A percentile compares a stretch with the other conserved stretches of the same genome.
These are phyloP conservation scores for Pseudophaeomoniella oleicola DNA, from an alignment of 2,329 filamentous ascomycete genomes.

Conservation along the genomic window DNA sequence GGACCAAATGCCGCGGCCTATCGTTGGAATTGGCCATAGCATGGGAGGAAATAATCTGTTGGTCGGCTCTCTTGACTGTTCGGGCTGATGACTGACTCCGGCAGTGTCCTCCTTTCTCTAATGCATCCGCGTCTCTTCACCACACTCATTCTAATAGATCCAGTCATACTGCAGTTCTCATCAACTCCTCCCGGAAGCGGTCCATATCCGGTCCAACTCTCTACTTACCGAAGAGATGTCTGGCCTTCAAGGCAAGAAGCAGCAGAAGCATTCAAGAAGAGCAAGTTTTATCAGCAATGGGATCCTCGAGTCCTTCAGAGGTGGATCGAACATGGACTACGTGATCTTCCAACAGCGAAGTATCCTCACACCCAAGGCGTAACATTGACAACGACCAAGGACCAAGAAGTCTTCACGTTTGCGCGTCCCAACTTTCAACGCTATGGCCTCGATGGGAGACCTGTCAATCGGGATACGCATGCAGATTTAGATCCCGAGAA, in stretches of 20 bases:
- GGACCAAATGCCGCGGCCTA: conserved; percentile 33
- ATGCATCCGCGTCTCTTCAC: conserved; percentile 64
- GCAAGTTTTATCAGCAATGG: conserved; percentile 69
- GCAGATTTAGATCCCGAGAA: conserved; percentile 27
- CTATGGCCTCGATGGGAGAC: conserved; percentile 25
- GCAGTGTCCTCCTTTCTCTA: conserved; percentile 43
- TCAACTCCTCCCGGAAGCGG: conserved; percentile 8
- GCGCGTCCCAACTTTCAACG: conserved; percentile 43
- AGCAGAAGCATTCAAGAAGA: conserved; percentile 48
- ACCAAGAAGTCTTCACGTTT: conserved; percentile 60
- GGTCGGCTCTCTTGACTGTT: neutral
- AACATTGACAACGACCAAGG: conserved; percentile 63
- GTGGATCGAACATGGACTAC: conserved; percentile 61
- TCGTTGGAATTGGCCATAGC: conserved; percentile 76
- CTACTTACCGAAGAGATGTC: conserved; percentile 57
- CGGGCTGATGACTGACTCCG: neutral
- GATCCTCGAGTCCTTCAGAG: conserved; percentile 63
- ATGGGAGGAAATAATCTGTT: conserved; percentile 56
- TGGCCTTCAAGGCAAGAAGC: conserved; percentile 70
- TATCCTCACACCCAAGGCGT: conserved; percentile 44
- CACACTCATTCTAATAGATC: conserved; percentile 60
- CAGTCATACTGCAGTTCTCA: conserved; percentile 11
- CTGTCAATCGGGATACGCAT: conserved; percentile 26
- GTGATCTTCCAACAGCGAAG: conserved; percentile 51
- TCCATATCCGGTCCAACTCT: conserved; percentile 47